Conservation (phyloP, 768 basidiomycete genomes). For the Macrolepiota dolichaula region DNA sequence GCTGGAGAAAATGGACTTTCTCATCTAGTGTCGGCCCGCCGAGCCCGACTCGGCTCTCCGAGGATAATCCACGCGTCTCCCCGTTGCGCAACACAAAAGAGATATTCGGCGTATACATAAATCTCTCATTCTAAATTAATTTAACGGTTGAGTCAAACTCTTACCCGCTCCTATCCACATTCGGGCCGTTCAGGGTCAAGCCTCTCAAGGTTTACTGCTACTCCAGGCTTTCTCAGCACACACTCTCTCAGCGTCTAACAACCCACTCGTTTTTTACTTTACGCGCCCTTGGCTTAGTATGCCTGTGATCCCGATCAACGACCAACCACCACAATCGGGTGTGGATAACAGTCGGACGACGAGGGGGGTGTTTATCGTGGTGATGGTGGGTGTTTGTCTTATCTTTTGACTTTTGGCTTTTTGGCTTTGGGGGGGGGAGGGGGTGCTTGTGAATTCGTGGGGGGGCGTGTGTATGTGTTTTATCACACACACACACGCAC, state of each 20-base stretch:
- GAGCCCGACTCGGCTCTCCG: neutral
- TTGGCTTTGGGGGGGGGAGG: too few relatives aligned
- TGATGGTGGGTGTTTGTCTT: slow-evolving; percentile 45
- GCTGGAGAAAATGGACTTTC: neutral
- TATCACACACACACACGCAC: too few relatives aligned
- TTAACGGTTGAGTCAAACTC: neutral
- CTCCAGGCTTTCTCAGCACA: too few relatives aligned
- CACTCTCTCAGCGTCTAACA: too few relatives aligned
- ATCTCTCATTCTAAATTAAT: neutral
- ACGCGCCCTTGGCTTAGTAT: too few relatives aligned
- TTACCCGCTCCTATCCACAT: neutral
- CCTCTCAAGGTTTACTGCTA: too few relatives aligned
- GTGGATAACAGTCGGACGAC: neutral
- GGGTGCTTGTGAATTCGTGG: too few relatives aligned
- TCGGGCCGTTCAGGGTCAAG: neutral
- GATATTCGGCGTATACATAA: neutral
- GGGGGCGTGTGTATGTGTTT: neutral
- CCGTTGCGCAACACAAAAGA: too few relatives aligned
- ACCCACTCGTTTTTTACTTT: too few relatives aligned
- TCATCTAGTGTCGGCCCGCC: neutral
- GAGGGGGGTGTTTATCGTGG: slow-evolving; percentile 33
- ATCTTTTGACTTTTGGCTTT: neutral
- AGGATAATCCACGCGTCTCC: slow-evolving; percentile 2
- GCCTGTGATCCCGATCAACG: neutral
- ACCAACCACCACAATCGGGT: neutral